Base-by-base conservation (phyloP, 1,284 basidiomycete genomes). In the Nidula niveotomentosa region DNA sequence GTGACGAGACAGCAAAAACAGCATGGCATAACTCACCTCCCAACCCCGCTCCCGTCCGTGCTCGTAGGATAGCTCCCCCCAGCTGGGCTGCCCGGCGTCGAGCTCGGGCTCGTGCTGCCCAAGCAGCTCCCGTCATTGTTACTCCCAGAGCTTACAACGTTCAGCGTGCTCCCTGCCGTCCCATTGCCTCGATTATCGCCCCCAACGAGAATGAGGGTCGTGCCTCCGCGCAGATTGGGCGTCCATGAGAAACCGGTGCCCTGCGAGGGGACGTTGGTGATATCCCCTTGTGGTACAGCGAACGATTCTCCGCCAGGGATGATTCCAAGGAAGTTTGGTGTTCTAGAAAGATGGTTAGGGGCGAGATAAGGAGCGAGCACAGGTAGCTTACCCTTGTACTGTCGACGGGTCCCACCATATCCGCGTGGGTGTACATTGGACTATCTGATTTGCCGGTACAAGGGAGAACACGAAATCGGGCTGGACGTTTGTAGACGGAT, bases 241-340 rank as follows among this genome's bases (percentile, higher is more conserved):
- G 72, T 80, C 89, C 89, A 93, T n/a, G 64, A 69, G 61, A 91
- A 91, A 2, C 88, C 87, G 15, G 71, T 78, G 4, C 88, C 88
- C 57, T 82, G 68, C 0, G 62, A 56, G 0, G 65, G 33, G 0
- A 77, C 67, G 7, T 72, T 69, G 1, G 83, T 78, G 30, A 84
- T 65, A 1, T 62, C 36, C 6, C 73, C 74, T 53, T 76, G 54
- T 1, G 85, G 83, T 53, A 92, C 80, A 6, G 75, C 64, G 65
- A 91, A 91, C 0, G 89, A 88, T 51, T 89, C 72, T 13, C 90
- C 90, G 1, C 89, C 90, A 1, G 90, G 91, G 36, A 93, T 91
- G 44, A 91, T 74, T 8, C 88, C 90, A 43, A 84, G 74, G 66
- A 92, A 88, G 35, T 69, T 77, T 2, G 83, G 77, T 1, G 65